phyloP scores from a whole-genome alignment of 768 basidiomycete species.

The Boletus reticuloceps region DNA sequence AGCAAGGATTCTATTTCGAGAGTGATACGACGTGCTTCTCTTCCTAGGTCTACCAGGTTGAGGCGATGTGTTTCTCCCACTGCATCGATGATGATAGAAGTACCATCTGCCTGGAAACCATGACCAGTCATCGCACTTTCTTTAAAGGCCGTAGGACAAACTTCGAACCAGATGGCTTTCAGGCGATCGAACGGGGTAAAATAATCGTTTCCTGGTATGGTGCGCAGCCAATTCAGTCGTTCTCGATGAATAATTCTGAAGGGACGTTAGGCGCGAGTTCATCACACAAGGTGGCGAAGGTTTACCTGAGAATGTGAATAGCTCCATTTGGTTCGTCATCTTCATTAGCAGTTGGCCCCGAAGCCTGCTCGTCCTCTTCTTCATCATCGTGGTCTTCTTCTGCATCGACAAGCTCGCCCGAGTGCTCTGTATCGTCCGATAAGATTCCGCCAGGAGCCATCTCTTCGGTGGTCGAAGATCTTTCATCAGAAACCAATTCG shows the following conservation, averaged over 20 bases:
- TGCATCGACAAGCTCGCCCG: background rate
- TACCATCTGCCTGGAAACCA: background rate
- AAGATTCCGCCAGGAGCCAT: background rate
- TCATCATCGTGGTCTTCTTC: background rate
- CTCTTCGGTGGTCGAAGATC: no score
- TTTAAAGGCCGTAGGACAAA: background rate
- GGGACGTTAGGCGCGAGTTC: background rate
- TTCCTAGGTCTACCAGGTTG: background rate
- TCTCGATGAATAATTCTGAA: background rate
- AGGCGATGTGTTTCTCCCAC: background rate
- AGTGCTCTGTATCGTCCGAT: background rate
- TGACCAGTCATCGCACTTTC: background rate
- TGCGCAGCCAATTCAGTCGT: background rate
- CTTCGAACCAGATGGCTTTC: background rate
- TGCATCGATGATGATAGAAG: background rate
- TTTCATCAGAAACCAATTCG: no score
- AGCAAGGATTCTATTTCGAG: background rate
- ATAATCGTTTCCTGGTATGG: background rate
- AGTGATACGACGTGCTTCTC: background rate
- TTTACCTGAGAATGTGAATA: background rate
- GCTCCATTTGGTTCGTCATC: background rate
- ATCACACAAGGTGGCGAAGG: background rate
- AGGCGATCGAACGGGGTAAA: background rate
- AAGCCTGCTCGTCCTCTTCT: background rate
- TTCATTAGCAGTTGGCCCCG: background rate